A percentile compares a stretch with the other conserved stretches of the same genome.
Conservation (phyloP, 768 basidiomycete species). For the Tricholoma furcatifolium region DNA sequence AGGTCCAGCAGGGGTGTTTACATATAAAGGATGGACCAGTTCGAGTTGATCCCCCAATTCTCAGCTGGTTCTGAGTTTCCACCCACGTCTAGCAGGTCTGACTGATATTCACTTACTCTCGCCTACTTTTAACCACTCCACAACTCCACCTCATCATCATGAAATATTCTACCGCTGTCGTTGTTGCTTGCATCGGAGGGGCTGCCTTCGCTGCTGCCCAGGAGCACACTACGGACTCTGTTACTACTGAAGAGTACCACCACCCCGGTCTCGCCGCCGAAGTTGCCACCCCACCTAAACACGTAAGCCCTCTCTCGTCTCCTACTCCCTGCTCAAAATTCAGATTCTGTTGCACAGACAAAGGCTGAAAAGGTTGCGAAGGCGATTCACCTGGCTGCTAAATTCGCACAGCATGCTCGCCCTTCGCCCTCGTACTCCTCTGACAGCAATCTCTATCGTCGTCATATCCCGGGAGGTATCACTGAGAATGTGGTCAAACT, state of each 20-base stretch:
- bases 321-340: too few species aligned
- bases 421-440: too few species aligned
- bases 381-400: too few species aligned
- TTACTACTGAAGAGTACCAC: background rate
- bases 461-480: too few species aligned
- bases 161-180: conserved; percentile 15
- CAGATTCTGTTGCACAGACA: too few species aligned
- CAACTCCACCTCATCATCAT: conserved; percentile 7
- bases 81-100: conserved; percentile 16
- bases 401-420: too few species aligned
- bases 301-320: too few species aligned
- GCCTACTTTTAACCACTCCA: background rate
- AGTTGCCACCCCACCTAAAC: too few species aligned
- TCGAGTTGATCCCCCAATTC: conserved; percentile 4
- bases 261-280: background rate
- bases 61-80: conserved; percentile 19
- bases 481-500: too few species aligned
- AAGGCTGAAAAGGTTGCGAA: too few species aligned
- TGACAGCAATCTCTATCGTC: too few species aligned
- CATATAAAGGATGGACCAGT: conserved; percentile 3
- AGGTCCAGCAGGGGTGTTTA: background rate
- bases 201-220: conserved; percentile 11
- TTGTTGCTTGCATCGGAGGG: conserved; percentile 14
- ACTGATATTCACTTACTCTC: conserved; percentile 3
- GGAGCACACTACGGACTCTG: background rate